Conservation (phyloP, 2,329 filamentous ascomycete genomes). For the Magnaporthiopsis incrustans region DNA sequence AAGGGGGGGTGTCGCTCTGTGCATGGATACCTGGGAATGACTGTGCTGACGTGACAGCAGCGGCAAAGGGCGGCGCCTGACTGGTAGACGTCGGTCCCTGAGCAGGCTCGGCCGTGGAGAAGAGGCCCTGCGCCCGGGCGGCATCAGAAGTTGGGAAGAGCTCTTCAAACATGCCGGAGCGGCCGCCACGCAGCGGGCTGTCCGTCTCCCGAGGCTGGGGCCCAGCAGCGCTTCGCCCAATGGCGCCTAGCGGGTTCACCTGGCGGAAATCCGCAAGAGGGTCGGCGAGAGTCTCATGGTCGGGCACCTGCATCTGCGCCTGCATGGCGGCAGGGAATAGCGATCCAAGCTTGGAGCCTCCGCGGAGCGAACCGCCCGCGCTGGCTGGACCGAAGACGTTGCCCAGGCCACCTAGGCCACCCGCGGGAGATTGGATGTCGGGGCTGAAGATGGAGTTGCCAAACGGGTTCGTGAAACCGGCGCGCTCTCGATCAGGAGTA, state of each 20-base stretch:
- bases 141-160: slow-evolving; percentile 11
- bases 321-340: slow-evolving; percentile 87
- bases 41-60: slow-evolving; percentile 9
- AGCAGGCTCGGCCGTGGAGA: slow-evolving; percentile 14
- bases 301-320: slow-evolving; percentile 73
- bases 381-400: slow-evolving; percentile 58
- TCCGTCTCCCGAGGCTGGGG: slow-evolving; percentile 48
- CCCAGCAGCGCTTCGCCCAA: slow-evolving; percentile 54
- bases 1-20: slow-evolving; percentile 32
- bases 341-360: slow-evolving; percentile 75
- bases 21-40: slow-evolving; percentile 8
- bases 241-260: slow-evolving; percentile 55
- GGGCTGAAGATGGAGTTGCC: slow-evolving; percentile 75
- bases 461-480: slow-evolving; percentile 51
- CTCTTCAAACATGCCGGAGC: slow-evolving; percentile 14
- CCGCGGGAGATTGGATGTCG: slow-evolving; percentile 66
- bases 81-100: slow-evolving; percentile 25
- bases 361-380: slow-evolving; percentile 59
- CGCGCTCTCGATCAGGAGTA: slow-evolving; percentile 59
- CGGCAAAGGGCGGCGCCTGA: slow-evolving; percentile 20
- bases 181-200: slow-evolving; percentile 46
- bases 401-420: slow-evolving; percentile 43
- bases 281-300: slow-evolving; percentile 54
- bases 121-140: slow-evolving; percentile 5
- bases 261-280: slow-evolving; percentile 52